phyloP scores from a whole-genome alignment of 257 asterid genomes.

The Ehretia macrophylla region DNA sequence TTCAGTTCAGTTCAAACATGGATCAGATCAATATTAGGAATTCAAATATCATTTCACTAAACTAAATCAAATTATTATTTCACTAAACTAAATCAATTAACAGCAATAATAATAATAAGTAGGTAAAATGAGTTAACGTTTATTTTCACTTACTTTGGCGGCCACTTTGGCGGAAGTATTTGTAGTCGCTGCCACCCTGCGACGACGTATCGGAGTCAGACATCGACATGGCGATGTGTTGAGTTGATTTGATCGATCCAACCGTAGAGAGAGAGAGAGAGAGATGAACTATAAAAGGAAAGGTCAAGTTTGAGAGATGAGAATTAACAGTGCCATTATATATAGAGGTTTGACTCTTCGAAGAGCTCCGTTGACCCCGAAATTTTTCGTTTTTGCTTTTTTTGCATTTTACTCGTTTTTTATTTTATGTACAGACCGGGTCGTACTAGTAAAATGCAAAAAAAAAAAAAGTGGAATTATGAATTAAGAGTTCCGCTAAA shows the following conservation, averaged over 20 bases:
- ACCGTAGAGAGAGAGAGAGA: too few species aligned
- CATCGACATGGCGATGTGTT: constrained; percentile 34
- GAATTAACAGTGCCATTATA: not conserved
- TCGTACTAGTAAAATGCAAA: too few species aligned
- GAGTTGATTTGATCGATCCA: not conserved
- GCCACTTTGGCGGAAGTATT: constrained; percentile 51
- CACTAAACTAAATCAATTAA: not conserved
- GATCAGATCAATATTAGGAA: not conserved
- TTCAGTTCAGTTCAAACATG: not conserved
- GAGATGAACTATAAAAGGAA: not conserved
- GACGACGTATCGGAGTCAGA: constrained; percentile 67
- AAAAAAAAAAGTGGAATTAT: too few species aligned
- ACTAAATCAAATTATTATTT: too few species aligned
- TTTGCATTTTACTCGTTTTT: not conserved
- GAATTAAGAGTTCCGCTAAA: too few species aligned
- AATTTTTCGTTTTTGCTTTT: not conserved
- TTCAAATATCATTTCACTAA: too few species aligned
- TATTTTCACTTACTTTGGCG: constrained; percentile 48
- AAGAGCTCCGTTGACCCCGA: not conserved
- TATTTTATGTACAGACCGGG: too few species aligned
- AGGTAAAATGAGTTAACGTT: not conserved
- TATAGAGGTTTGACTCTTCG: not conserved
- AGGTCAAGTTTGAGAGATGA: not conserved
- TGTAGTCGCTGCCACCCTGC: constrained; percentile 45
- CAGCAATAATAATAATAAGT: not conserved